Evolutionary conservation across 306 rosid species (phyloP), one percentile per base, ranked within the genome.

Genomic region (Cucurbita ficifolia): DNA sequence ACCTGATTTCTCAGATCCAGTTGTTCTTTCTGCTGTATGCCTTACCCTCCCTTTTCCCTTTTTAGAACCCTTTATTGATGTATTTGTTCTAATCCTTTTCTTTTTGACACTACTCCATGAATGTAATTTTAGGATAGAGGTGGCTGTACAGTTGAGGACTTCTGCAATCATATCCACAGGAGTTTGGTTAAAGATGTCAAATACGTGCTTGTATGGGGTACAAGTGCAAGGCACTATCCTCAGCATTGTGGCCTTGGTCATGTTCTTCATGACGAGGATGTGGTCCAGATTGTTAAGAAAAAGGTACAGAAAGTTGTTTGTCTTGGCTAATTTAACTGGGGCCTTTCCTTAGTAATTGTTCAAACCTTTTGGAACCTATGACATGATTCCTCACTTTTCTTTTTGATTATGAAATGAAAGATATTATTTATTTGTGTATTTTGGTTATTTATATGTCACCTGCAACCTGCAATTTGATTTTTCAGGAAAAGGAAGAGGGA

Each of bases 221-320:
- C 12, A 79, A 91, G 99, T 76, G 91, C 99, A 22, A 82, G 99
- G 86, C 99, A 95, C 82, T 88, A 86, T 85, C 99, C 99, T 9
- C 99, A 95, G 76, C 97, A 89, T 79, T 92, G 97, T 79, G 96
- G 97, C 75, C 92, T 92, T 78, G 52, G 88, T 70, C 93, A 95
- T 10, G 22, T 61, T 81, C 97, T 95, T 81, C 79, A 74, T 1
- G 99, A 95, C 16, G 97, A 95, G 75, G 99, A 95, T 19, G 97
- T 95, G 72, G 99, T 95, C 80, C 99, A 95, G 86, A 85, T 95
- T 70, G 99, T 95, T 36, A 95, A 95, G 97, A 95, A 95, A 85
- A 95, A 95, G 99, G 99, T 95, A 17, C 76, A 74, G 12, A 74
- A 68, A 72, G 12, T 64, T 22, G 46, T 16, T 75, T 18, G 7